Percentiles rank a stretch among this genome's conserved stretches.
Evolutionary conservation across 352 stramenopile genomes (phyloP).

Genomic region (Phytophthora europaea): DNA sequence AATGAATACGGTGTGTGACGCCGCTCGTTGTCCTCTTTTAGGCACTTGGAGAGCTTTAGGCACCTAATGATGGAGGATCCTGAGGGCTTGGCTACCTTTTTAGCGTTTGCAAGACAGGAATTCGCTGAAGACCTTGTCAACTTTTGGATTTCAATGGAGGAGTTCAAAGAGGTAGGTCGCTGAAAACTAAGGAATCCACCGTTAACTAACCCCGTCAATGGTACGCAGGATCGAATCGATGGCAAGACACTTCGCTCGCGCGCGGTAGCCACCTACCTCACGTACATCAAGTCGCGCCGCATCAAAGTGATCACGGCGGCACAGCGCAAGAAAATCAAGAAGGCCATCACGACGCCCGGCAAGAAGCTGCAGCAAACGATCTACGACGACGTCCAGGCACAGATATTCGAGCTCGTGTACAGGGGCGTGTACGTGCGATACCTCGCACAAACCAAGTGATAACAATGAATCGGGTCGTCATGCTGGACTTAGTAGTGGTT

Average conservation of each 20-base stretch:
- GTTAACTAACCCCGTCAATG: background rate
- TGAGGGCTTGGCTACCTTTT: conserved; percentile 41
- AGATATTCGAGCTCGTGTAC: conserved; percentile 74
- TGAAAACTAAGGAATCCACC: background rate
- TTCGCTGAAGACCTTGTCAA: conserved; percentile 65
- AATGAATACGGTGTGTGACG: background rate
- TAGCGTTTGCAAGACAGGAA: conserved; percentile 56
- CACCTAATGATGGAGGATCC: conserved; percentile 50
- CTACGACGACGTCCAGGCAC: conserved; percentile 64
- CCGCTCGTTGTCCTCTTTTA: conserved; percentile 8
- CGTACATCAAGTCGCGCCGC: conserved; percentile 68
- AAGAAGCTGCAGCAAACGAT: conserved; percentile 55
- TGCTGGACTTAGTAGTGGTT: background rate
- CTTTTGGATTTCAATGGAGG: conserved; percentile 75
- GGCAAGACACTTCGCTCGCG: conserved; percentile 52
- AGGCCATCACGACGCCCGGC: conserved; percentile 64
- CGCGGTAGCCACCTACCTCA: conserved; percentile 62
- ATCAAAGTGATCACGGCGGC: conserved; percentile 72
- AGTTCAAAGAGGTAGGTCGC: conserved; percentile 53
- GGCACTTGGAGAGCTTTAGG: conserved; percentile 46
- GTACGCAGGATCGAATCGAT: conserved; percentile 29
- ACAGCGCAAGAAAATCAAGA: conserved; percentile 78
- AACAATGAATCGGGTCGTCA: background rate
- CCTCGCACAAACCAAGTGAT: conserved; percentile 26
- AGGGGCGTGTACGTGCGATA: conserved; percentile 64